These are phyloP conservation scores for Penicillium sp. DNA, from an alignment of 2,329 filamentous ascomycete genomes.

Conservation along the genomic window DNA sequence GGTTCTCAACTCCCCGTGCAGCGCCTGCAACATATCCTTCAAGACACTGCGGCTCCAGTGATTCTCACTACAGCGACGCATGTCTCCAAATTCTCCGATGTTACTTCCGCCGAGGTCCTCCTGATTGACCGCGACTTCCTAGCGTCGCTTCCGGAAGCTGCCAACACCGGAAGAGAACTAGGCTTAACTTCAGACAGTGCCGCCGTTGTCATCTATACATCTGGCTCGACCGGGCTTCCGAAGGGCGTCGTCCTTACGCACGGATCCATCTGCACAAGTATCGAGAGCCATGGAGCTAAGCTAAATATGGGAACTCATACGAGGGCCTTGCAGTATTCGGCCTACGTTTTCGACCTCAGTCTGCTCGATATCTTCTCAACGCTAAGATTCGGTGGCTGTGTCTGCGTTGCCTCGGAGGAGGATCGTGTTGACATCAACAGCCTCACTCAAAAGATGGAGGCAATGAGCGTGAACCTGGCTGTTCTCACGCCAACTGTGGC, in stretches of 20 bases:
- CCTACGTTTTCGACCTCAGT: slow-evolving; percentile 54
- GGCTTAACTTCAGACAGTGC: slow-evolving; percentile 5
- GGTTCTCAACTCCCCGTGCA: slow-evolving; percentile 33
- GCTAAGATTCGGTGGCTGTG: slow-evolving; percentile 57
- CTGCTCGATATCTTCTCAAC: slow-evolving; percentile 57
- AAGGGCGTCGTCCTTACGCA: slow-evolving; percentile 86
- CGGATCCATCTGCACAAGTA: slow-evolving; percentile 26
- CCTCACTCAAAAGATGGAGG: slow-evolving; percentile 40
- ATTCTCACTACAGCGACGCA: slow-evolving; percentile 21
- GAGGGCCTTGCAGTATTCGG: slow-evolving; percentile 47
- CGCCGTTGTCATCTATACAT: slow-evolving; percentile 77
- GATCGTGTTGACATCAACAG: slow-evolving; percentile 46
- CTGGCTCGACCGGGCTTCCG: slow-evolving; percentile 81
- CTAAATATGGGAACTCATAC: slow-evolving; percentile 29
- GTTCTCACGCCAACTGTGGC: slow-evolving; percentile 23
- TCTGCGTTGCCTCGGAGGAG: slow-evolving; percentile 57
- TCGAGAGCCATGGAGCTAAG: slow-evolving; percentile 23
- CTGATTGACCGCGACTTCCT: slow-evolving; percentile 68
- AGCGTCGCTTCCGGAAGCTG: background rate
- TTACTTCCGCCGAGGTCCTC: slow-evolving; percentile 47
- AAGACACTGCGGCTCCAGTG: slow-evolving; percentile 26
- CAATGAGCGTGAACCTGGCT: slow-evolving; percentile 49
- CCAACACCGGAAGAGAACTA: background rate
- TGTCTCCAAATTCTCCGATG: background rate
- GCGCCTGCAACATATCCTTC: slow-evolving; percentile 29